A percentile compares a stretch with the other conserved stretches of the same genome.
These are phyloP conservation scores for Crassisporium funariophilum DNA, from an alignment of 768 basidiomycete genomes.

Conservation along the genomic window DNA sequence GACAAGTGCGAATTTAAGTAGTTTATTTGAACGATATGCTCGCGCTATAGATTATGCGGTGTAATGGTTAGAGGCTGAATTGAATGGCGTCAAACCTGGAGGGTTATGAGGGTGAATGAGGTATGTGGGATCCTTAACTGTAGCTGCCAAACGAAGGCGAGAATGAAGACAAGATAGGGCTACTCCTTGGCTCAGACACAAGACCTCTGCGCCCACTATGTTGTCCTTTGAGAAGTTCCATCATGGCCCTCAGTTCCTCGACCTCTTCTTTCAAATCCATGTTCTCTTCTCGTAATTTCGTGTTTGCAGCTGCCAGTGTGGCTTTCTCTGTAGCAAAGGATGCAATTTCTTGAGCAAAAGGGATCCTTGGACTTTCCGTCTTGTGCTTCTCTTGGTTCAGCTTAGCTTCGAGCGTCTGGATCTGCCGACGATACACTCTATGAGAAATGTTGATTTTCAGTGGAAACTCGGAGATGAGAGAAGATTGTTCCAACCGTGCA, in stretches of 20 bases:
- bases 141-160: not conserved
- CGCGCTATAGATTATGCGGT: no score
- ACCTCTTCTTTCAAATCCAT: conserved; percentile 41
- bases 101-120: no score
- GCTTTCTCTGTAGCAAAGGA: conserved; percentile 49
- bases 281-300: conserved; percentile 61
- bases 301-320: conserved; percentile 49
- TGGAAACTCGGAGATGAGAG: not conserved
- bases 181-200: conserved; percentile 49
- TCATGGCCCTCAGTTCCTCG: conserved; percentile 69
- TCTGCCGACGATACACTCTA: conserved; percentile 60
- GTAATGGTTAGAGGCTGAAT: no score
- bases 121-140: not conserved
- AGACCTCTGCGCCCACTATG: conserved; percentile 45
- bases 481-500: conserved; percentile 48
- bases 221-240: conserved; percentile 65
- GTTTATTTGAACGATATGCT: no score
- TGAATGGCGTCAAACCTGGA: no score
- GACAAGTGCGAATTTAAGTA: no score
- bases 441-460: conserved; percentile 4
- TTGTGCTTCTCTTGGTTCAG: conserved; percentile 49
- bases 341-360: conserved; percentile 44
- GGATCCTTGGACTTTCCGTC: conserved; percentile 31
- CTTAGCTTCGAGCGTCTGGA: conserved; percentile 63
- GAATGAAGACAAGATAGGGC: conserved; percentile 31